Conservation (phyloP, 176 grass and related monocot species). For the Musa acuminata region DNA sequence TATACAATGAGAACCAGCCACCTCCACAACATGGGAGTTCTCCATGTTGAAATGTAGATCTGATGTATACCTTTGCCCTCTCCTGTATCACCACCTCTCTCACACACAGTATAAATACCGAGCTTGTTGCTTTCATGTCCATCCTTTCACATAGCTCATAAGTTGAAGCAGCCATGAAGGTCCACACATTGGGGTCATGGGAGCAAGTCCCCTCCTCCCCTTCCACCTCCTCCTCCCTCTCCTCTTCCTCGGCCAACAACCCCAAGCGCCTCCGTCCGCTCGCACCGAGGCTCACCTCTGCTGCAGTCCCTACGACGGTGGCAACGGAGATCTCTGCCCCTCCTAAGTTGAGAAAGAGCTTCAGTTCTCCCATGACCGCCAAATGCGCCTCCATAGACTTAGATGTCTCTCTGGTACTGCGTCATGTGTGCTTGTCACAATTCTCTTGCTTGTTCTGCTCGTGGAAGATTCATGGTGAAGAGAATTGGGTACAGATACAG, state of each 20-base stretch:
- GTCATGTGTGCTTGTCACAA: no score
- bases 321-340: not conserved
- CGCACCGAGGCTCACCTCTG: slow-evolving; percentile 30
- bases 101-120: not conserved
- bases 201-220: slow-evolving; percentile 23
- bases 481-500: slow-evolving; percentile 23
- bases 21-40: not conserved
- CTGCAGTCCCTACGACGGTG: not conserved
- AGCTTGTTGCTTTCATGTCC: not conserved
- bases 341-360: no score
- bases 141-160: not conserved
- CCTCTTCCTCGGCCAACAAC: not conserved
- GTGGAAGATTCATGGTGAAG: no score
- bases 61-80: not conserved
- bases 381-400: not conserved
- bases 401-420: slow-evolving; percentile 17
- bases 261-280: slow-evolving; percentile 31
- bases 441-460: no score
- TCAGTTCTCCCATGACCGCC: not conserved
- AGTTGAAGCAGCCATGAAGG: slow-evolving; percentile 31
- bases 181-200: slow-evolving; percentile 34
- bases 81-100: not conserved
- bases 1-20: not conserved
- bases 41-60: not conserved
- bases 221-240: slow-evolving; percentile 15